Evolutionary conservation across 768 basidiomycete genomes (phyloP).

Genomic region (Boletus insuetus): DNA sequence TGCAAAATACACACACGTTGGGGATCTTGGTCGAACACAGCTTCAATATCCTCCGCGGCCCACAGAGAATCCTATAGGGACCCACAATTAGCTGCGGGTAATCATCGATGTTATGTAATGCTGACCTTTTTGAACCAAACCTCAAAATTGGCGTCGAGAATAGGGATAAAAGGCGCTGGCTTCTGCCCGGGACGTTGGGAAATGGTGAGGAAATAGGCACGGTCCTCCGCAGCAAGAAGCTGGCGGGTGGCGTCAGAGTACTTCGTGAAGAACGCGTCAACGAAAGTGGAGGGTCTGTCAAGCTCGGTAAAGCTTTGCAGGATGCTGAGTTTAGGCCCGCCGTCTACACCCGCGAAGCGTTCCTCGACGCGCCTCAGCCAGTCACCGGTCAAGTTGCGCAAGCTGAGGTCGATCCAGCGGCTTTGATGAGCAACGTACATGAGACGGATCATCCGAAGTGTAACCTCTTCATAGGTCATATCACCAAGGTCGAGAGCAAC

Average conservation of each 20-base stretch:
- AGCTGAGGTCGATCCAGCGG: constrained; percentile 89
- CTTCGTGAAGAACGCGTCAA: constrained; percentile 78
- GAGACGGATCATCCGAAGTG: constrained; percentile 84
- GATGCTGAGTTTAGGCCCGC: constrained; percentile 76
- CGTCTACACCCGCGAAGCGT: constrained; percentile 89
- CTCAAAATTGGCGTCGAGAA: constrained; percentile 89
- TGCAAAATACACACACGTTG: constrained; percentile 97
- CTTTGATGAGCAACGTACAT: constrained; percentile 92
- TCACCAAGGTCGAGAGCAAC: constrained; percentile 85
- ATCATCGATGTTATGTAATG: not conserved
- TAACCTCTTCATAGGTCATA: constrained; percentile 98
- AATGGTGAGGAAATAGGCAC: constrained; percentile 94
- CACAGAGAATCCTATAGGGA: constrained; percentile 83
- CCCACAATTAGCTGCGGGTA: constrained; percentile 7
- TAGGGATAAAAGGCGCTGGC: constrained; percentile 96
- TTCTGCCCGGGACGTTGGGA: constrained; percentile 96
- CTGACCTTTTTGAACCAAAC: constrained; percentile 99
- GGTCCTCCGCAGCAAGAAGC: constrained; percentile 89
- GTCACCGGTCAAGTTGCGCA: constrained; percentile 93
- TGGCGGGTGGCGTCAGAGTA: constrained; percentile 84
- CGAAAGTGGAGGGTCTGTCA: constrained; percentile 75
- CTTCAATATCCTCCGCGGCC: constrained; percentile 97
- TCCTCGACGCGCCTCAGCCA: constrained; percentile 97
- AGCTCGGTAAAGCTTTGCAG: constrained; percentile 81
- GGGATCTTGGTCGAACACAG: constrained; percentile 98